Percentiles rank a stretch among this genome's conserved stretches.
Conservation (phyloP, 2,329 filamentous ascomycete species). For the Aaosphaeria arxii region DNA sequence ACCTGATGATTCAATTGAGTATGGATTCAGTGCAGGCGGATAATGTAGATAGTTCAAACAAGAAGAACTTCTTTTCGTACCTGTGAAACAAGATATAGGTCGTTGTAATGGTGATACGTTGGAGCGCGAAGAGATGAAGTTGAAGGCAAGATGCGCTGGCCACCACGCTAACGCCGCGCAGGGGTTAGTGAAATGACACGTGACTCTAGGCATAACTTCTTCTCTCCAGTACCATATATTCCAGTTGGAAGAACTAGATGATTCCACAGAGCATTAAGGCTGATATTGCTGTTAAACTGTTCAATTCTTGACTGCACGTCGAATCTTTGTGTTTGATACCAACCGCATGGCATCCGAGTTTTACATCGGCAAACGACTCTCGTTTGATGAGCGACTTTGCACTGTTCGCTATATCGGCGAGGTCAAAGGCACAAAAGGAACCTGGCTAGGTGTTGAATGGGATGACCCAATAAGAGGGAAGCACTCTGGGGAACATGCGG, state of each 20-base stretch:
- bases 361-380: slow-evolving; percentile 71
- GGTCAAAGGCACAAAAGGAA: slow-evolving; percentile 71
- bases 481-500: slow-evolving; percentile 81
- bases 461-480: slow-evolving; percentile 84
- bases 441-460: slow-evolving; percentile 96
- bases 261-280: no score
- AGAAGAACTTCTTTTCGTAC: not conserved
- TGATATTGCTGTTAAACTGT: no score
- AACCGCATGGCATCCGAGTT: slow-evolving; percentile 26
- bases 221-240: no score
- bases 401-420: slow-evolving; percentile 81
- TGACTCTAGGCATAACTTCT: no score
- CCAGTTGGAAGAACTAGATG: no score
- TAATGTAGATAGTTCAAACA: not conserved
- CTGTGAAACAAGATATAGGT: not conserved
- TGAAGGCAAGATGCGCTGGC: slow-evolving; percentile 1
- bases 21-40: not conserved
- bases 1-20: not conserved
- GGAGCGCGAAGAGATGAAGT: not conserved
- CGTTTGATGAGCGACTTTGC: slow-evolving; percentile 73
- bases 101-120: not conserved
- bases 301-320: not conserved
- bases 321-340: not conserved
- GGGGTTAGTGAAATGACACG: not conserved
- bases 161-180: not conserved